Evolutionary conservation across 345 rosid genomes (phyloP).

Genomic region (Eucalyptus lansdowneana): DNA sequence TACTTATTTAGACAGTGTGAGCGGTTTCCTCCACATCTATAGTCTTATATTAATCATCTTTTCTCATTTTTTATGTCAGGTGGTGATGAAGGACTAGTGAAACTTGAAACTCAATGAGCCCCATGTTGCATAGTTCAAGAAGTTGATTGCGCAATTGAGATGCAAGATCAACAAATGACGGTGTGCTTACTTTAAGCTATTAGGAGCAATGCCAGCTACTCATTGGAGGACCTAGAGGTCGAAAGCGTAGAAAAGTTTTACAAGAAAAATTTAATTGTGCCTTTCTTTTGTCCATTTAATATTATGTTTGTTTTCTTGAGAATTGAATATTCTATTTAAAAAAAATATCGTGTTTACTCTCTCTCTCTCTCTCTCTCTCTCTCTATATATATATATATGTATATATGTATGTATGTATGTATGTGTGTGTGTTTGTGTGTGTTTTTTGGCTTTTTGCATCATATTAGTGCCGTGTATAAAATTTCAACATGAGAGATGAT

Average conservation of each 20-base stretch:
- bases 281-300: not conserved
- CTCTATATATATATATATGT: not conserved
- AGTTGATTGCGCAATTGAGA: not conserved
- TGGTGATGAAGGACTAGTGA: not conserved
- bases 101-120: not conserved
- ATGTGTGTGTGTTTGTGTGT: too few relatives aligned
- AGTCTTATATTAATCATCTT: not conserved
- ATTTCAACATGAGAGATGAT: too few relatives aligned
- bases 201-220: not conserved
- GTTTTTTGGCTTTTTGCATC: too few relatives aligned
- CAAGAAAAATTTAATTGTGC: not conserved
- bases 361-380: not conserved
- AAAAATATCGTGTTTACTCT: not conserved
- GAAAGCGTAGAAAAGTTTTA: not conserved
- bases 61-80: not conserved
- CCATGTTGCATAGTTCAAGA: not conserved
- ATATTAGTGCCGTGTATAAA: too few relatives aligned
- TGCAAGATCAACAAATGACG: not conserved
- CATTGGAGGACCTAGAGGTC: not conserved
- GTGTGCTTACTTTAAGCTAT: not conserved
- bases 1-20: not conserved
- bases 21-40: not conserved
- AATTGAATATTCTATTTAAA: not conserved
- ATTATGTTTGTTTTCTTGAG: not conserved
- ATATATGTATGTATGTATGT: too few relatives aligned